phyloP scores from a whole-genome alignment of 2,329 filamentous ascomycete species.

The Fusarium beomiforme region DNA sequence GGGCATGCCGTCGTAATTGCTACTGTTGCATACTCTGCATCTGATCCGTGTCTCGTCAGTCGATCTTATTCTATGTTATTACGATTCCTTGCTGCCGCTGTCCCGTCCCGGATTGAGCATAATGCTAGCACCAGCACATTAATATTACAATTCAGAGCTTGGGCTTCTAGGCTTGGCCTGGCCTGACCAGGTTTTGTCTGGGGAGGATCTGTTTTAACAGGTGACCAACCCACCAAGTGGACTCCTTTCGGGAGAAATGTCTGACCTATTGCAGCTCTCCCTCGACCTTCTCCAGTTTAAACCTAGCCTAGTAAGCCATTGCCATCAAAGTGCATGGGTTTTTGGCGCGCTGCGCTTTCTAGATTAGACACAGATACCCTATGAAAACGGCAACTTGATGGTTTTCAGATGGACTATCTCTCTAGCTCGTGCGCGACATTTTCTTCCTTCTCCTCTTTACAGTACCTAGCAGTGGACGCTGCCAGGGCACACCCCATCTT shows the following conservation, averaged over 20 bases:
- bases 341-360: slow-evolving; percentile 26
- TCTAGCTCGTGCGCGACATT: slow-evolving; percentile 35
- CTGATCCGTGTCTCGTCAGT: slow-evolving; percentile 41
- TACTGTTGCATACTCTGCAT: slow-evolving; percentile 29
- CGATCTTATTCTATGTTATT: slow-evolving; percentile 38
- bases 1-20: slow-evolving; percentile 36
- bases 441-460: slow-evolving; percentile 22
- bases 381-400: slow-evolving; percentile 39
- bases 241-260: slow-evolving; percentile 35
- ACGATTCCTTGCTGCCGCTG: slow-evolving; percentile 21
- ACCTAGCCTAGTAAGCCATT: slow-evolving; percentile 26
- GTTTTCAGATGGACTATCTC: slow-evolving; percentile 33
- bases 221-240: slow-evolving; percentile 41
- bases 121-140: slow-evolving; percentile 30
- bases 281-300: slow-evolving; percentile 33
- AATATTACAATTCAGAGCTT: slow-evolving; percentile 30
- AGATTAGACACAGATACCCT: slow-evolving; percentile 31
- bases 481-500: slow-evolving; percentile 28
- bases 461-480: slow-evolving; percentile 18
- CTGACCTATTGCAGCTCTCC: slow-evolving; percentile 31
- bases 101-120: slow-evolving; percentile 22
- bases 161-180: slow-evolving; percentile 16
- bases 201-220: slow-evolving; percentile 43
- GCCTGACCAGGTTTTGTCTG: slow-evolving; percentile 36
- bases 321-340: slow-evolving; percentile 41